Conservation (phyloP, 2,329 filamentous ascomycete genomes). For the Fusarium xylarioides region DNA sequence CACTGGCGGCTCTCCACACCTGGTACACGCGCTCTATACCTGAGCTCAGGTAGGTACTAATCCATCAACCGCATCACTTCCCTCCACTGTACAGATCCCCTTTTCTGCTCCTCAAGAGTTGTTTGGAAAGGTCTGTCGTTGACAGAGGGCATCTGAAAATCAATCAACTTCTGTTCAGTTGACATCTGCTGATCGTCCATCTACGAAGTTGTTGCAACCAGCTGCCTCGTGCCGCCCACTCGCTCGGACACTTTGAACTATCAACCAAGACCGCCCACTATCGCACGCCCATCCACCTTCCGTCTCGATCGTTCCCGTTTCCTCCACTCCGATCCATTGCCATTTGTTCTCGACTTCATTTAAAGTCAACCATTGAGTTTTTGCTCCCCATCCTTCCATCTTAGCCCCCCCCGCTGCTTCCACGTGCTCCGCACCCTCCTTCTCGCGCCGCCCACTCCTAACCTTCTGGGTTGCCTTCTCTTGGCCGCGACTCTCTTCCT, state of each 20-base stretch:
- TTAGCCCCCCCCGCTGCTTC: constrained; percentile 31
- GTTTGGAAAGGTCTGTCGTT: constrained; percentile 6
- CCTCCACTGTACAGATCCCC: not conserved
- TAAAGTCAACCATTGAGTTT: constrained; percentile 16
- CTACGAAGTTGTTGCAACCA: not conserved
- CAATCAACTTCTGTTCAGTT: not conserved
- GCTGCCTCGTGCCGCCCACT: constrained; percentile 8
- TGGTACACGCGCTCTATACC: constrained; percentile 10
- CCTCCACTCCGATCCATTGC: constrained; percentile 16
- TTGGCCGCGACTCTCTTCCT: constrained; percentile 36
- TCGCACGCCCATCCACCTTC: constrained; percentile 16
- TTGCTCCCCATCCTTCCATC: constrained; percentile 20
- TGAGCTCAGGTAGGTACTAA: not conserved
- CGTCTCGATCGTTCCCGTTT: constrained; percentile 23
- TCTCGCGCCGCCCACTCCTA: constrained; percentile 27
- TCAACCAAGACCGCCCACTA: constrained; percentile 16
- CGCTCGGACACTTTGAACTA: constrained; percentile 15
- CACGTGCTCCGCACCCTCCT: constrained; percentile 38
- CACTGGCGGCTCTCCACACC: constrained; percentile 22
- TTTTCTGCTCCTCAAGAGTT: not conserved
- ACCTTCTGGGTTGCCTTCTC: constrained; percentile 20
- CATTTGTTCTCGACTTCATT: constrained; percentile 31
- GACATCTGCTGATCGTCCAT: not conserved
- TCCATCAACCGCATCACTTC: constrained; percentile 8
- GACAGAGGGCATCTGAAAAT: constrained; percentile 6